Conservation (phyloP, 345 rosid species). For the Sapria himalayana region DNA sequence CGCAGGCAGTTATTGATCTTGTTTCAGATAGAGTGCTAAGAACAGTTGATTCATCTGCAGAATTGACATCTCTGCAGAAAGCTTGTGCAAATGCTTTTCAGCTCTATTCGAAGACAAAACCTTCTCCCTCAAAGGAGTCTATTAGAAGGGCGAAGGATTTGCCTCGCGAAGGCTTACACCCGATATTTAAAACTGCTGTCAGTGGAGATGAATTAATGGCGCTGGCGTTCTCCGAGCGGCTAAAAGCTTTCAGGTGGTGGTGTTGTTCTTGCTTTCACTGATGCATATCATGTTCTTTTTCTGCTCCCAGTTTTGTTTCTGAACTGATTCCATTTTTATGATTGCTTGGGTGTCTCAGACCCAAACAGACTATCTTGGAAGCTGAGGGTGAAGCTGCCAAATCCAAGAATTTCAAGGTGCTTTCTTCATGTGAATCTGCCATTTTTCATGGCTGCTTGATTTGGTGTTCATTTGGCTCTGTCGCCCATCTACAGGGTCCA, state of each 20-base stretch:
- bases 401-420: conserved; percentile 52
- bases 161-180: conserved; percentile 78
- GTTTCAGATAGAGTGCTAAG: conserved; percentile 52
- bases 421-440: background rate
- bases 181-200: conserved; percentile 47
- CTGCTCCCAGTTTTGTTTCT: background rate
- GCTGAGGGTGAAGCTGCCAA: conserved; percentile 86
- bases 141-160: conserved; percentile 68
- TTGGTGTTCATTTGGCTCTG: conserved; percentile 2
- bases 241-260: conserved; percentile 56
- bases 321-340: conserved; percentile 3
- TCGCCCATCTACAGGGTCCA: conserved; percentile 32
- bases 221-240: conserved; percentile 74
- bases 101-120: conserved; percentile 70
- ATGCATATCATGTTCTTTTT: background rate
- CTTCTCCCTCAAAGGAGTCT: conserved; percentile 72
- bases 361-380: conserved; percentile 91
- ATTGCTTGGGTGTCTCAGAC: conserved; percentile 32
- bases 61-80: conserved; percentile 41
- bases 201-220: conserved; percentile 80
- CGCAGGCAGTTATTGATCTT: conserved; percentile 71
- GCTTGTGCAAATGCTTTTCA: conserved; percentile 75
- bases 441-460: too few relatives aligned
- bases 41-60: conserved; percentile 65
- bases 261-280: background rate